Percentiles rank a stretch among this genome's conserved stretches.
These are phyloP conservation scores for Oryza meridionalis DNA, from an alignment of 176 grass and related monocot genomes.

Conservation along the genomic window DNA sequence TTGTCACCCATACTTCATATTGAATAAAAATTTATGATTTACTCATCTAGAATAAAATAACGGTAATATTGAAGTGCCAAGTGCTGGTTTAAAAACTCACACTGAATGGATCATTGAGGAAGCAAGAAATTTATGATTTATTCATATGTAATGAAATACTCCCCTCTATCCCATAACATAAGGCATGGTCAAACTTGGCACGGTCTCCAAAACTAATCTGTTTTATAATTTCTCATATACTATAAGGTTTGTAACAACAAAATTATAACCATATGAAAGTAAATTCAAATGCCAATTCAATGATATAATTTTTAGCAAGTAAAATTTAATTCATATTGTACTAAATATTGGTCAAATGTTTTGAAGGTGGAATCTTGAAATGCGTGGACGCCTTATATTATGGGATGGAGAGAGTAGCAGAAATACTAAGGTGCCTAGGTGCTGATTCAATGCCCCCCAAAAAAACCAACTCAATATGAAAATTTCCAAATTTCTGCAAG, in stretches of 20 bases:
- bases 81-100: background rate
- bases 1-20: background rate
- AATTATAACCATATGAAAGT: too few species aligned
- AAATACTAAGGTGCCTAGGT: background rate
- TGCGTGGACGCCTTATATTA: too few species aligned
- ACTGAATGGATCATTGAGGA: background rate
- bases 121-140: background rate
- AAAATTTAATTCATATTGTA: too few species aligned
- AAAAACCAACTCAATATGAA: background rate
- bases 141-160: background rate
- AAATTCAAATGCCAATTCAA: too few species aligned
- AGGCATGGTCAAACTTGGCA: too few species aligned
- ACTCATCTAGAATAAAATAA: background rate
- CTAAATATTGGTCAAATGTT: too few species aligned
- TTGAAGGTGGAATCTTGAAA: too few species aligned
- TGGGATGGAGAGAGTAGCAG: background rate
- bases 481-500: background rate
- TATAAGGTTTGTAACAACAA: too few species aligned
- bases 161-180: too few species aligned
- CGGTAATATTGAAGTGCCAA: background rate
- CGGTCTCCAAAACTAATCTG: too few species aligned
- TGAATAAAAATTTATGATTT: conserved; percentile 1
- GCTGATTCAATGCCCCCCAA: background rate
- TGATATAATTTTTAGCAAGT: too few species aligned
- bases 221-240: too few species aligned